Conservation (phyloP, 2,329 filamentous ascomycete species). For the Beauveria brongniartii region DNA sequence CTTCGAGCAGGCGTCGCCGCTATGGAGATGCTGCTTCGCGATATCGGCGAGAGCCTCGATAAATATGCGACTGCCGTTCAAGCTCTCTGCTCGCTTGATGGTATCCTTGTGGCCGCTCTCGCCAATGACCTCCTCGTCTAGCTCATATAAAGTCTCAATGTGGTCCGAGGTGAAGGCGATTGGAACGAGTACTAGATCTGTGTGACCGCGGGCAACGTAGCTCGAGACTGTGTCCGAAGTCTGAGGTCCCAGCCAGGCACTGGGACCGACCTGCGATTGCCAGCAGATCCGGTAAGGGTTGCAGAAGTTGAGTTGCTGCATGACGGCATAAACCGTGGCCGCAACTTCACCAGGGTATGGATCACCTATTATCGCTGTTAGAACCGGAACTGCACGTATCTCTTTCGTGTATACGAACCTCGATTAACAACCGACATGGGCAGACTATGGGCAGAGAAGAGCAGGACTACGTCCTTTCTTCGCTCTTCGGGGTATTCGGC, state of each 20-base stretch:
- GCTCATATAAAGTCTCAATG: slow-evolving; percentile 91
- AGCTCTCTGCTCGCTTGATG: slow-evolving; percentile 81
- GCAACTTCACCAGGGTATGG: slow-evolving; percentile 93
- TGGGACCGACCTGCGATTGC: slow-evolving; percentile 96
- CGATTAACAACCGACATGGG: slow-evolving; percentile 97
- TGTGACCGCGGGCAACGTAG: slow-evolving; percentile 86
- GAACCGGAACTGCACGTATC: not conserved
- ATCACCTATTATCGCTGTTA: slow-evolving; percentile 54
- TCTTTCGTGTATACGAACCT: slow-evolving; percentile 37
- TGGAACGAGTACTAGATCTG: slow-evolving; percentile 82
- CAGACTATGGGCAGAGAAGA: slow-evolving; percentile 93
- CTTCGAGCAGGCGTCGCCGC: slow-evolving; percentile 58
- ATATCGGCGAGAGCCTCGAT: slow-evolving; percentile 85
- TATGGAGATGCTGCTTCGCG: slow-evolving; percentile 69
- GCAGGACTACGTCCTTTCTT: slow-evolving; percentile 70
- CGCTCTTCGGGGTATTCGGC: slow-evolving; percentile 75
- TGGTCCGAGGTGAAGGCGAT: slow-evolving; percentile 99
- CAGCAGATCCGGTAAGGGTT: slow-evolving; percentile 93
- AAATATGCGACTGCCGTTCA: slow-evolving; percentile 87
- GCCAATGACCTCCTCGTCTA: slow-evolving; percentile 91
- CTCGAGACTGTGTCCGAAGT: slow-evolving; percentile 81
- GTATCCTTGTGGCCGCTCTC: slow-evolving; percentile 70
- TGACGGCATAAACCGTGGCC: slow-evolving; percentile 94
- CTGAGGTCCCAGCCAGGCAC: slow-evolving; percentile 91
- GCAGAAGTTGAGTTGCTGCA: slow-evolving; percentile 77